phyloP scores from a whole-genome alignment of 1,284 basidiomycete species.

The Cryptococcus hybrid region DNA sequence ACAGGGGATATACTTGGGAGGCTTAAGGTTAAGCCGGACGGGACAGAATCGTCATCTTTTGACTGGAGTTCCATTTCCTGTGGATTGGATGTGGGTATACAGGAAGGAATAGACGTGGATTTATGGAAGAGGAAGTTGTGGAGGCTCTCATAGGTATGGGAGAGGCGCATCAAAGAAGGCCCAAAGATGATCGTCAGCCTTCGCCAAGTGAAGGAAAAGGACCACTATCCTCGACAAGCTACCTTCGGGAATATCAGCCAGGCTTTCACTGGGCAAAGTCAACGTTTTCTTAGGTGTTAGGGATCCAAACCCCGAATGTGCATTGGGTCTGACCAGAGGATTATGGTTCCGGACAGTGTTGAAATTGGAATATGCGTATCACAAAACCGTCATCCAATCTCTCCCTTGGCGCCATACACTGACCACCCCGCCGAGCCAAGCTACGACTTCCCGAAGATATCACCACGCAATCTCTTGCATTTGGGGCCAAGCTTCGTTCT shows the following conservation, averaged over 20 bases:
- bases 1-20: slow-evolving; percentile 26
- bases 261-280: slow-evolving; percentile 63
- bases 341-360: slow-evolving; percentile 63
- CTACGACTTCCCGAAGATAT: slow-evolving; percentile 61
- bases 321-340: slow-evolving; percentile 66
- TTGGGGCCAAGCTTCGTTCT: slow-evolving; percentile 51
- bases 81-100: slow-evolving; percentile 58
- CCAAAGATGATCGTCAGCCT: slow-evolving; percentile 1
- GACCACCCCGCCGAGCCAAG: slow-evolving; percentile 25
- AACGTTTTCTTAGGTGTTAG: slow-evolving; percentile 68
- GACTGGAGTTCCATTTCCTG: slow-evolving; percentile 53
- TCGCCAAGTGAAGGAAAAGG: slow-evolving; percentile 6
- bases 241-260: slow-evolving; percentile 59
- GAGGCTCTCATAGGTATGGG: slow-evolving; percentile 56
- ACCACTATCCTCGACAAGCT: slow-evolving; percentile 51
- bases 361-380: slow-evolving; percentile 62
- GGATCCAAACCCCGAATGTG: slow-evolving; percentile 71
- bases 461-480: slow-evolving; percentile 58
- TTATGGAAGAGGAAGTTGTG: slow-evolving; percentile 65
- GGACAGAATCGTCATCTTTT: slow-evolving; percentile 23
- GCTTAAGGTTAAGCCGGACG: slow-evolving; percentile 7
- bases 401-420: slow-evolving; percentile 54
- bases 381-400: slow-evolving; percentile 51
- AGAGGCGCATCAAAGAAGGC: slow-evolving; percentile 34
- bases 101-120: slow-evolving; percentile 63